Base-by-base conservation (phyloP, 345 rosid genomes). In the Schrenkiella parvula region DNA sequence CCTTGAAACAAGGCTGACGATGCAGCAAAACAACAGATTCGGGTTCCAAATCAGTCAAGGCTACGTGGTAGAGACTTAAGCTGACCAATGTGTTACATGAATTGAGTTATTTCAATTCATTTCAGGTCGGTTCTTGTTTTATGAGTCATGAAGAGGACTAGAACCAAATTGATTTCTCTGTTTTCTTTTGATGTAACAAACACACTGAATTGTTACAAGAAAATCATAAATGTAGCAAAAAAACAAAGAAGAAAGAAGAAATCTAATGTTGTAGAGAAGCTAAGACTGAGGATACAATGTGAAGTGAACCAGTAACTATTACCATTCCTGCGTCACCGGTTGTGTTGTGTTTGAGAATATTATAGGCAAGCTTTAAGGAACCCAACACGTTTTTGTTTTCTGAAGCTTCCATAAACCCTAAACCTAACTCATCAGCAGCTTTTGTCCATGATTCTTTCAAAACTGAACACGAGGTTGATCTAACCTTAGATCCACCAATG, bases 381-480 rank as follows among this genome's bases (percentile, higher is more conserved):
- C 6, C 64, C 2, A 29, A 42, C 15, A 64, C 70, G 23, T 14
- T 42, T 32, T 72, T 72, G 47, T 22, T 72, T 34, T 72, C 76
- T 53, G 38, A 53, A 15, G 17, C 38, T 64, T 64, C 17, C 15
- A 54, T 12, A 0, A 26, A 32, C 22, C 22, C 38, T 48, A 6
- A 81, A n/a, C 70, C 89, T 75, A 77, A 84, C 47, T 87, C 89
- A 56, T 74, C 47, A 8, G 84, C 79, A 61, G 88, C 96, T 74
- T 78, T 88, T 66, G 82, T 62, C 96, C 98, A 89, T 73, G 64
- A 60, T 47, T 89, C 88, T 54, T 80, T 80, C 78, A 91, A 70
- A 63, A 74, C 65, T 6, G 82, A 31, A 17, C 84, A 82, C 2
- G 82, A 32, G 31, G 92, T 85, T 37, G 89, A 83, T 71, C 97